Base-by-base conservation (phyloP, 352 stramenopile species). In the Phytophthora sp. region DNA sequence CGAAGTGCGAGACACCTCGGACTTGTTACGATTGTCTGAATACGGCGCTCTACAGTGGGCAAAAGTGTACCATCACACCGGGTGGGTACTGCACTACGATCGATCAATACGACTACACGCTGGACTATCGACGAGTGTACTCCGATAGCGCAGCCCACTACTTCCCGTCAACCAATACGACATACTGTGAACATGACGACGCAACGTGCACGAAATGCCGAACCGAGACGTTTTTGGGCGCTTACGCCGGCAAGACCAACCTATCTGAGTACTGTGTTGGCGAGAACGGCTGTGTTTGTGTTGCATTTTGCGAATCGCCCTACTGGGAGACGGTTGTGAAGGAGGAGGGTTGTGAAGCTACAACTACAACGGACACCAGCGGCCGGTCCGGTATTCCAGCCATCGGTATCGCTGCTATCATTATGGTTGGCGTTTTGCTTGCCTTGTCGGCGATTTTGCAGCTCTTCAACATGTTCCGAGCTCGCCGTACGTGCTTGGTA, bases 11-110 rank as follows among this genome's bases (percentile, higher is more conserved):
- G 39, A 71, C 63, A 0, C 72, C 74, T 11, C 69, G 78, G 5
- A 75, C 72, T 15, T 89, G 80, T 56, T 85, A 75, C 37, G 80
- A 89, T 58, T 89, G 80, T 52, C 62, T 89, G 10, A 86, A 86
- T 38, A 69, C 70, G 49, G 52, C 39, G 31, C 45, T 81, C 2
- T 77, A 76, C 45, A 72, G 46, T 31, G 70, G 71, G 32, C 41
- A 72, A 45, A 76, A 71, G 37, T 90, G 78, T 52, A 82, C 75
- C 35, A 76, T 90, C 53, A 76, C 79, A 1, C 72, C 74, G 4
- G 72, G 55, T 17, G 81, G 81, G 41, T 88, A 86, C 53, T 90
- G 81, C 55, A 76, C 78, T 10, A 77, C 65, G 24, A 86, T 88
- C 9, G 32, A 43, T 12, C 53, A 38, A 31, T 90, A 87, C 43